phyloP scores from a whole-genome alignment of 352 stramenopile genomes.

The Globisporangium recalcitrans region DNA sequence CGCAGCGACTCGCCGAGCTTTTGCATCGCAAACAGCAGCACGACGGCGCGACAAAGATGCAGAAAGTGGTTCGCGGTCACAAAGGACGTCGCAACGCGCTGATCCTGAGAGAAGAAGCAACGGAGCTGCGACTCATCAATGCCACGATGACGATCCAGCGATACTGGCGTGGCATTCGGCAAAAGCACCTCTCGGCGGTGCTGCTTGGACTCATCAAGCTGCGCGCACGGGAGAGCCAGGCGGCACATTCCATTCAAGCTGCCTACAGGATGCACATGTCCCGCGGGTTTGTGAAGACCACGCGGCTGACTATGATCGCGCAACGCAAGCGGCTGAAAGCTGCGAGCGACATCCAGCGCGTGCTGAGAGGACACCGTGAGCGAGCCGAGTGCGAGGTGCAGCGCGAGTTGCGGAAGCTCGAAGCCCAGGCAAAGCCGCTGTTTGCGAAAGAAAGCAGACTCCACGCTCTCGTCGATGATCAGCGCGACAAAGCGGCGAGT shows the following conservation, averaged over 20 bases:
- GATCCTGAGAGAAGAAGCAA: slow-evolving; percentile 34
- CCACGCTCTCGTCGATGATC: slow-evolving; percentile 33
- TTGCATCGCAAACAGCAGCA: slow-evolving; percentile 44
- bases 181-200: slow-evolving; percentile 72
- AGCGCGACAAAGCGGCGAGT: slow-evolving; percentile 43
- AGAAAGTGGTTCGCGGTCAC: slow-evolving; percentile 70
- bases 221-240: slow-evolving; percentile 46
- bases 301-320: slow-evolving; percentile 41
- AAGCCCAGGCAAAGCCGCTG: slow-evolving; percentile 66
- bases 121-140: slow-evolving; percentile 35
- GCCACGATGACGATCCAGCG: slow-evolving; percentile 71
- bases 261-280: slow-evolving; percentile 60
- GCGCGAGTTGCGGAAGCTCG: slow-evolving; percentile 65
- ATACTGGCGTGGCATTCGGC: slow-evolving; percentile 65
- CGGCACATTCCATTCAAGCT: slow-evolving; percentile 51
- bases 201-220: slow-evolving; percentile 68
- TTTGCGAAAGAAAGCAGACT: slow-evolving; percentile 53
- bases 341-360: slow-evolving; percentile 63
- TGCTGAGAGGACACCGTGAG: slow-evolving; percentile 78
- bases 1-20: slow-evolving; percentile 41
- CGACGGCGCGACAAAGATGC: slow-evolving; percentile 48
- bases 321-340: slow-evolving; percentile 38
- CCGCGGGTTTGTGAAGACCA: slow-evolving; percentile 54
- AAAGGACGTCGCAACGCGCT: slow-evolving; percentile 35
- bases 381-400: slow-evolving; percentile 63